A percentile compares a stretch with the other conserved stretches of the same genome.
These are phyloP conservation scores for Gaertneriomyces semiglobifer DNA, from an alignment of 192 early-diverging fungal species.

Conservation along the genomic window DNA sequence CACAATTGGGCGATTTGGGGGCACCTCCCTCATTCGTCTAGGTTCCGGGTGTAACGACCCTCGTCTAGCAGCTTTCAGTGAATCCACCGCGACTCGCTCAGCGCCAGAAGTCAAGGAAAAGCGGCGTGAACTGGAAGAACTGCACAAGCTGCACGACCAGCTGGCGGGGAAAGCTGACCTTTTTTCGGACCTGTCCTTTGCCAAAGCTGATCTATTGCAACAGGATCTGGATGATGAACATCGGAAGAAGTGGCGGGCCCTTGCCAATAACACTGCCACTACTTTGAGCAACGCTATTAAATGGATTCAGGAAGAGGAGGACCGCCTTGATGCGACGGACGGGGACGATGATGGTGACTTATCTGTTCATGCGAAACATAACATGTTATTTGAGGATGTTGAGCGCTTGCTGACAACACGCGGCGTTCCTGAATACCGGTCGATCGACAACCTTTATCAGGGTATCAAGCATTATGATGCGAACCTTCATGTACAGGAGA, in stretches of 20 bases:
- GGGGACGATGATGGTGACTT: background rate
- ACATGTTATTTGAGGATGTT: background rate
- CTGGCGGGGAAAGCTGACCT: background rate
- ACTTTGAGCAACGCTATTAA: background rate
- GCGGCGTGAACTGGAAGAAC: conserved; percentile 14
- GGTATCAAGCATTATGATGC: conserved; percentile 32
- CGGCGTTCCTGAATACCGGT: background rate
- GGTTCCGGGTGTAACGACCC: conserved; percentile 29
- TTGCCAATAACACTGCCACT: background rate
- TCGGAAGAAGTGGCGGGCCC: background rate
- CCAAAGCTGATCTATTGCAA: background rate
- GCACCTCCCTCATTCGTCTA: conserved; percentile 24
- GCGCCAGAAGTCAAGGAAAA: conserved; percentile 20
- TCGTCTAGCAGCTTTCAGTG: conserved; percentile 16
- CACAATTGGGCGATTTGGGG: background rate
- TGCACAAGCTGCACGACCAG: conserved; percentile 16
- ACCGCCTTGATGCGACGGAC: background rate
- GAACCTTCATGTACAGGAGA: conserved; percentile 18
- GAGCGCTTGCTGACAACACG: background rate
- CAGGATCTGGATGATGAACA: background rate
- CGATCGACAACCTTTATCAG: conserved; percentile 20
- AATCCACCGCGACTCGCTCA: conserved; percentile 9
- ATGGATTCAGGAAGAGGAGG: background rate
- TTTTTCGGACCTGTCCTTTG: background rate
- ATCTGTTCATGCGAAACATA: background rate